Conservation (phyloP, 83 land plant species). For the Isoetes engelmannii region DNA sequence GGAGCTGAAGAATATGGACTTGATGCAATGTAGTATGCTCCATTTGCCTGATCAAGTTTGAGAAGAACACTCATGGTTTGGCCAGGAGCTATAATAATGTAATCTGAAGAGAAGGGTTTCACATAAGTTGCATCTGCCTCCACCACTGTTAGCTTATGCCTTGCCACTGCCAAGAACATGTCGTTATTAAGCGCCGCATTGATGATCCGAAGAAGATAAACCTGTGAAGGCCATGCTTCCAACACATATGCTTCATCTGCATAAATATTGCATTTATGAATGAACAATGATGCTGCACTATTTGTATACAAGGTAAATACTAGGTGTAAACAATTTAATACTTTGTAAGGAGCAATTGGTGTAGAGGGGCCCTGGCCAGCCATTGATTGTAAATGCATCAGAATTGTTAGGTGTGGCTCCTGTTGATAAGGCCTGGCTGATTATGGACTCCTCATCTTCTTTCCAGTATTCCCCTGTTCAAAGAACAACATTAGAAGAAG, state of each 20-base stretch:
- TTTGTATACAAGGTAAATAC: not conserved
- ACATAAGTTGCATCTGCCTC: conserved; percentile 59
- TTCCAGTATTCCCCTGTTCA: conserved; percentile 4
- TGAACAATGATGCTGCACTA: not conserved
- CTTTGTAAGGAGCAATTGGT: conserved; percentile 3
- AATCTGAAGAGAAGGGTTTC: conserved; percentile 40
- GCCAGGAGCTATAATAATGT: conserved; percentile 54
- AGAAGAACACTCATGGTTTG: conserved; percentile 58
- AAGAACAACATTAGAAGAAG: not conserved
- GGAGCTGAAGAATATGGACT: not conserved
- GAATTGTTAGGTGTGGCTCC: no score
- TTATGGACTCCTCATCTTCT: no score
- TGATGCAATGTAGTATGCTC: conserved; percentile 12
- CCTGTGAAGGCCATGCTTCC: no score
- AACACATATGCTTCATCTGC: not conserved
- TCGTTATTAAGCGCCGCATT: conserved; percentile 57
- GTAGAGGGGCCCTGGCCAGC: no score
- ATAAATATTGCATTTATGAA: not conserved
- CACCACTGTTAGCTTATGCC: conserved; percentile 60
- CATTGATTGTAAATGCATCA: no score
- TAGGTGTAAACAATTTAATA: not conserved
- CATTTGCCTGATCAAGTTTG: conserved; percentile 26
- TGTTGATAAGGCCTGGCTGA: no score
- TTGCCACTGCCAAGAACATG: conserved; percentile 52
- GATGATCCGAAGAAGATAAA: conserved; percentile 50